Conservation (phyloP, 495 filamentous ascomycete genomes). For the Penicillium chermesinum region DNA sequence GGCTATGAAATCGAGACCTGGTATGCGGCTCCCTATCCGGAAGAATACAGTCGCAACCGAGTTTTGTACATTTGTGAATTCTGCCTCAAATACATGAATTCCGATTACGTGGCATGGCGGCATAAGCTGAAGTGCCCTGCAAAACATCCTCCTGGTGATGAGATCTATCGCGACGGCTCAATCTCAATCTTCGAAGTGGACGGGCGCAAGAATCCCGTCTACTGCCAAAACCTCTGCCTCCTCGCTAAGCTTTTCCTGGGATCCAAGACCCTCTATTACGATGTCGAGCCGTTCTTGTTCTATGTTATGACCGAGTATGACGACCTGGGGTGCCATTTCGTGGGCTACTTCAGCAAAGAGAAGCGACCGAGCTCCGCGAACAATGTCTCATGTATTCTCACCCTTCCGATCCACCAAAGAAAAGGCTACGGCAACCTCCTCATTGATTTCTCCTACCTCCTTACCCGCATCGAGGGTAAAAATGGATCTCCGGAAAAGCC, state of each 20-base stretch:
- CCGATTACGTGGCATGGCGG: constrained; percentile 93
- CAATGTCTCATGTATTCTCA: constrained; percentile 96
- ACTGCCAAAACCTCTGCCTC: constrained; percentile 95
- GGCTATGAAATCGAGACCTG: constrained; percentile 97
- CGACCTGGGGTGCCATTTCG: constrained; percentile 90
- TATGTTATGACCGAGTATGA: constrained; percentile 98
- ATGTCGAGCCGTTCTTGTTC: constrained; percentile 96
- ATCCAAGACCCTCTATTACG: constrained; percentile 97
- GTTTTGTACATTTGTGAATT: constrained; percentile 98
- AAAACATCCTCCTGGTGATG: constrained; percentile 93
- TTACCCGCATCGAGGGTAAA: constrained; percentile 88
- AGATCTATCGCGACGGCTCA: constrained; percentile 92
- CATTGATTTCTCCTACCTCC: constrained; percentile 96
- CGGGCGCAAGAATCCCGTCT: constrained; percentile 91
- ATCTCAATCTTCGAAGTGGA: constrained; percentile 97
- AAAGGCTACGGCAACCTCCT: constrained; percentile 95
- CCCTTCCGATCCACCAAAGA: constrained; percentile 90
- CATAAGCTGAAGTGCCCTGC: constrained; percentile 97
- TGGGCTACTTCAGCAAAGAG: constrained; percentile 98
- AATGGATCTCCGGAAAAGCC: constrained; percentile 97
- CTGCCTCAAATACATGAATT: constrained; percentile 99
- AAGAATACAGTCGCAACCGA: constrained; percentile 93
- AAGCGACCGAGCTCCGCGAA: constrained; percentile 93
- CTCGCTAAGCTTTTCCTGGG: constrained; percentile 94
- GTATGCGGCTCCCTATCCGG: constrained; percentile 98